A percentile compares a stretch with the other conserved stretches of the same genome.
These are phyloP conservation scores for Xylaria telfairii DNA, from an alignment of 495 filamentous ascomycete genomes.

Conservation along the genomic window DNA sequence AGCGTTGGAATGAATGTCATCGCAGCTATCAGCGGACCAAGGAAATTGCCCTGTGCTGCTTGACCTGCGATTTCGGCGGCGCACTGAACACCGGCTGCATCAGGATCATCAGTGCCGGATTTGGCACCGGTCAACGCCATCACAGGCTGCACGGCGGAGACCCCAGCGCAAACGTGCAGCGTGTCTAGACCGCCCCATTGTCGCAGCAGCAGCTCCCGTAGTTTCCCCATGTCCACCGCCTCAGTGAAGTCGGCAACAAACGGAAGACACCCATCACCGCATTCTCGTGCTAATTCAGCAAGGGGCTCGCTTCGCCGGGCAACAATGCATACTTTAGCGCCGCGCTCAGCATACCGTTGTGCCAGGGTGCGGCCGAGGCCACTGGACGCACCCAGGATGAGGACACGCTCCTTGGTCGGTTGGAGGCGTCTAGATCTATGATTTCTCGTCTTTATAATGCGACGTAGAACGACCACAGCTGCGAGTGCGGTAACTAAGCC, in stretches of 20 bases:
- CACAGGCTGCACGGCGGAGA: constrained; percentile 42
- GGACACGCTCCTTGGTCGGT: constrained; percentile 34
- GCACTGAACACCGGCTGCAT: constrained; percentile 27
- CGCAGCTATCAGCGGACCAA: constrained; percentile 35
- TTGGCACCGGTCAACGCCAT: constrained; percentile 34
- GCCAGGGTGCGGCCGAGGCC: constrained; percentile 37
- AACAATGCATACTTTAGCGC: constrained; percentile 37
- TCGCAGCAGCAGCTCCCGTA: constrained; percentile 29
- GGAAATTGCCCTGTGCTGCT: constrained; percentile 37
- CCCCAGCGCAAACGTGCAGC: constrained; percentile 38
- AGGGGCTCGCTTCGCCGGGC: constrained; percentile 35
- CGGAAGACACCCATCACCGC: constrained; percentile 35
- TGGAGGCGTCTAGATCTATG: constrained; percentile 17
- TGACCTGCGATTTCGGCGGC: constrained; percentile 28
- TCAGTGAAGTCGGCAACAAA: constrained; percentile 35
- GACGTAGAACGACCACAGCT: constrained; percentile 12
- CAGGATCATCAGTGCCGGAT: constrained; percentile 31
- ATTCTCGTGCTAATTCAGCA: constrained; percentile 30
- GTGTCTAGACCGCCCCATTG: constrained; percentile 40
- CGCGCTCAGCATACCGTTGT: constrained; percentile 34
- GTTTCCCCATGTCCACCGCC: constrained; percentile 31
- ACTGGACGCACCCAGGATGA: constrained; percentile 41
- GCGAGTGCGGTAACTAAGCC: constrained; percentile 10
- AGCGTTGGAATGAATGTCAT: constrained; percentile 38
- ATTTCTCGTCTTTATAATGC: background rate